A percentile compares a stretch with the other conserved stretches of the same genome.
Conservation (phyloP, 2,329 filamentous ascomycete species). For the Fusarium sp. region DNA sequence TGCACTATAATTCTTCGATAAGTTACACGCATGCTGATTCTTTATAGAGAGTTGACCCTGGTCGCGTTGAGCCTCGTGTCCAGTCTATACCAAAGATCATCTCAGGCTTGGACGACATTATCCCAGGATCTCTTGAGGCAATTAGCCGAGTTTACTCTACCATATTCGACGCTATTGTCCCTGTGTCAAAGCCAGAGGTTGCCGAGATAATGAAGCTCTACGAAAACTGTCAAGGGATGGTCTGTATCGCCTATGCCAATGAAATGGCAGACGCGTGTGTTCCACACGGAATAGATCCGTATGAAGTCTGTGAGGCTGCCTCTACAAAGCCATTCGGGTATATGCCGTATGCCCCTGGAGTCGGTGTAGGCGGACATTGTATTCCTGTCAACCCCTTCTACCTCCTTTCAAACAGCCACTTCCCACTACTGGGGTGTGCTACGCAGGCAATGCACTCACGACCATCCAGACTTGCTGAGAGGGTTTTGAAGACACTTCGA, state of each 20-base stretch:
- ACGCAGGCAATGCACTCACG: slow-evolving; percentile 55
- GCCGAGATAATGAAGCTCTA: slow-evolving; percentile 68
- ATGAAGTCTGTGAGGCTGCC: slow-evolving; percentile 61
- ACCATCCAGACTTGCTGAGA: slow-evolving; percentile 52
- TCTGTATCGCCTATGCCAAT: slow-evolving; percentile 64
- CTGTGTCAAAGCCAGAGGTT: slow-evolving; percentile 62
- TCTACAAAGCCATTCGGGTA: slow-evolving; percentile 64
- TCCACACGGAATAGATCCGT: slow-evolving; percentile 57
- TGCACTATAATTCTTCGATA: fast-evolving
- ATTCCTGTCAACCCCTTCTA: slow-evolving; percentile 66
- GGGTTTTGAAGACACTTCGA: slow-evolving; percentile 44
- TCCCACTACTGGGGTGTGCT: slow-evolving; percentile 58
- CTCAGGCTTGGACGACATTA: slow-evolving; percentile 60
- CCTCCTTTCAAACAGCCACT: slow-evolving; percentile 57
- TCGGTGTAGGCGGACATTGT: slow-evolving; percentile 65
- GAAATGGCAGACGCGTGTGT: slow-evolving; percentile 65
- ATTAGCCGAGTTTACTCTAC: slow-evolving; percentile 57
- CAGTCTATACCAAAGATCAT: slow-evolving; percentile 62
- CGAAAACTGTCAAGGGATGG: slow-evolving; percentile 66
- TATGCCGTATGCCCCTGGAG: slow-evolving; percentile 56
- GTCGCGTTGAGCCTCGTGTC: slow-evolving; percentile 55
- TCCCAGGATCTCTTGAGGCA: slow-evolving; percentile 55
- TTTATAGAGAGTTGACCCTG: slow-evolving; percentile 60
- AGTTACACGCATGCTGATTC: background rate
- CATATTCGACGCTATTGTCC: slow-evolving; percentile 58